A percentile compares a stretch with the other conserved stretches of the same genome.
Conservation (phyloP, 1,284 basidiomycete genomes). For the Cryptococcus wingfieldii region DNA sequence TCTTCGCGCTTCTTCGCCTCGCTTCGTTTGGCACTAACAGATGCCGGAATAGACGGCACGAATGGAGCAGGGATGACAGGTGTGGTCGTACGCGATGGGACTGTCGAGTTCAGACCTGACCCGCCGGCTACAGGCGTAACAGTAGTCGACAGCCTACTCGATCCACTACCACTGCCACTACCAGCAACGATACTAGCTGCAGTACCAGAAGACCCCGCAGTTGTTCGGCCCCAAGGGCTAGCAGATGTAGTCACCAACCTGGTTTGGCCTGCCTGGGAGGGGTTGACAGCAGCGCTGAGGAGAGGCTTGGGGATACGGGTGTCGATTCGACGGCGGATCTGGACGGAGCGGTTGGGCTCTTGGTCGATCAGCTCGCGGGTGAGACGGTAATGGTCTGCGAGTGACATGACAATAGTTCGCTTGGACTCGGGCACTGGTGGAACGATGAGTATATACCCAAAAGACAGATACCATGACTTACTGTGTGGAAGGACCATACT, state of each 20-base stretch:
- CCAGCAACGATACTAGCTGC: no score
- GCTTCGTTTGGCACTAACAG: no score
- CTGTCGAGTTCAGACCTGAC: no score
- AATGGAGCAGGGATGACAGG: no score
- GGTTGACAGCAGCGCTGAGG: slow-evolving; percentile 53
- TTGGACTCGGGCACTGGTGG: slow-evolving; percentile 58
- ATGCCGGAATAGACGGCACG: no score
- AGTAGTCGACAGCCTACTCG: no score
- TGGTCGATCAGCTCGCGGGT: slow-evolving; percentile 77
- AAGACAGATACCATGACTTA: slow-evolving; percentile 14
- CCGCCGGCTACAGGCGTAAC: no score
- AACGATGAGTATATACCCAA: not conserved
- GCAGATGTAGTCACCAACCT: not conserved
- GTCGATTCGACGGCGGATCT: slow-evolving; percentile 73
- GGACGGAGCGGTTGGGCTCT: slow-evolving; percentile 70
- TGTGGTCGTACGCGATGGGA: no score
- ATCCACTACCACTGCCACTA: no score
- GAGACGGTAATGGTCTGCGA: slow-evolving; percentile 73
- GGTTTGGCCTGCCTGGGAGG: not conserved
- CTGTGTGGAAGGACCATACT: slow-evolving; percentile 74
- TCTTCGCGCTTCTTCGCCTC: no score
- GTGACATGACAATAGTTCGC: slow-evolving; percentile 69
- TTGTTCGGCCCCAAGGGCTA: no score
- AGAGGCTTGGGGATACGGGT: slow-evolving; percentile 68
- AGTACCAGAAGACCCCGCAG: no score